These are phyloP conservation scores for Colletotrichum gloeosporioides DNA, from an alignment of 2,329 filamentous ascomycete genomes.

Conservation along the genomic window DNA sequence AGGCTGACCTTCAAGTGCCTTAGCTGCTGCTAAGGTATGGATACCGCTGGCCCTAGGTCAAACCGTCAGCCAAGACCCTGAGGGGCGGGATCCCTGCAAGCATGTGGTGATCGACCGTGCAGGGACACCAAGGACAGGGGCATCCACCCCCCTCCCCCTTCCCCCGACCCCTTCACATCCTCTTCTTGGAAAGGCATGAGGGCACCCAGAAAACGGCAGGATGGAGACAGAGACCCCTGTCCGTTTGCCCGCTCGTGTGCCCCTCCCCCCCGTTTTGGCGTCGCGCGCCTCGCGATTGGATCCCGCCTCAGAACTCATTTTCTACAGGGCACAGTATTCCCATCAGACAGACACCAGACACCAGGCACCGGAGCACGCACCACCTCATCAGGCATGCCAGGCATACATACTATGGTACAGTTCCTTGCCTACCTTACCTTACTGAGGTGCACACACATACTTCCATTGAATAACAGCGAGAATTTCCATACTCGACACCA, in stretches of 20 bases:
- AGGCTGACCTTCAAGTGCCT: no score
- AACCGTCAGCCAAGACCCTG: constrained; percentile 11
- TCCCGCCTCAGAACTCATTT: not conserved
- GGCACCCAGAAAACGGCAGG: constrained; percentile 2
- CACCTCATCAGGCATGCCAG: not conserved
- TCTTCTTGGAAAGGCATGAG: not conserved
- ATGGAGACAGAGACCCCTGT: not conserved
- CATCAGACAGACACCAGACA: not conserved
- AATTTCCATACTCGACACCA: not conserved
- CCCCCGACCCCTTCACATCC: not conserved
- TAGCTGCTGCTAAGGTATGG: no score
- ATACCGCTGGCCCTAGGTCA: not conserved
- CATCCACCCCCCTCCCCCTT: not conserved
- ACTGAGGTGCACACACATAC: not conserved
- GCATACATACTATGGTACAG: not conserved
- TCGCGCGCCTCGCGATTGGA: constrained; percentile 7
- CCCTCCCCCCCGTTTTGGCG: not conserved
- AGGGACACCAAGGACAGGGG: not conserved
- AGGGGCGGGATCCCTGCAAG: constrained; percentile 3
- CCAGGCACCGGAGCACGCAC: no score
- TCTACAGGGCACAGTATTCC: not conserved
- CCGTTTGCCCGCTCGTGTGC: constrained; percentile 5
- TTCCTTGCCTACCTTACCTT: not conserved
- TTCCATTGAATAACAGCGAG: no score
- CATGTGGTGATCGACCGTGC: constrained; percentile 22